Conservation (phyloP, 2,329 filamentous ascomycete genomes). For the Aspergillus sp. region DNA sequence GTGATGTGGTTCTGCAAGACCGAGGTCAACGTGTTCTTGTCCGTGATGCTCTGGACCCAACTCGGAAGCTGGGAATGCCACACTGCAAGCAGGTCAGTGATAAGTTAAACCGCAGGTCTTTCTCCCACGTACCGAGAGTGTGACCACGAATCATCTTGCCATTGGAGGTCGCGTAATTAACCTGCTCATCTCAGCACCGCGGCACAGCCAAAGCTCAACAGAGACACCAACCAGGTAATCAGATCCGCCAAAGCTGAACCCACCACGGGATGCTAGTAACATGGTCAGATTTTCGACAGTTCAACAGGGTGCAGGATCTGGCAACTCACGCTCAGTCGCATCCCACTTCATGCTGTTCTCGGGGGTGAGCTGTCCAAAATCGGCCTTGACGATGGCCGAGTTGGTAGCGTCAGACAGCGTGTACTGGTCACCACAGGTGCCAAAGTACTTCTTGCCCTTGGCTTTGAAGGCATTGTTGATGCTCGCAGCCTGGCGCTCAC, state of each 20-base stretch:
- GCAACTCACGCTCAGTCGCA: slow-evolving; percentile 51
- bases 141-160: slow-evolving; percentile 60
- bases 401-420: slow-evolving; percentile 59
- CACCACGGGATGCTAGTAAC: slow-evolving; percentile 39
- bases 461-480: slow-evolving; percentile 57
- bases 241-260: slow-evolving; percentile 58
- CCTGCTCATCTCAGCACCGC: slow-evolving; percentile 52
- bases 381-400: slow-evolving; percentile 59
- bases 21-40: slow-evolving; percentile 48
- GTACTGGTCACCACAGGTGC: slow-evolving; percentile 54
- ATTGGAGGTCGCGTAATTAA: slow-evolving; percentile 38
- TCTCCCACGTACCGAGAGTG: slow-evolving; percentile 42
- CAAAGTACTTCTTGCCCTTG: slow-evolving; percentile 66
- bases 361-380: slow-evolving; percentile 65
- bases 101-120: no score
- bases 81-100: slow-evolving; percentile 12
- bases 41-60: slow-evolving; percentile 50
- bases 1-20: slow-evolving; percentile 50
- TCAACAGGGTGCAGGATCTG: neutral
- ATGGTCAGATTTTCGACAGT: neutral
- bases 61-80: slow-evolving; percentile 41
- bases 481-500: slow-evolving; percentile 32
- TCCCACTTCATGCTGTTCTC: slow-evolving; percentile 67
- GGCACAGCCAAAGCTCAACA: slow-evolving; percentile 57
- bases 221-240: slow-evolving; percentile 42